Evolutionary conservation across 169 alveolate genomes (phyloP).

Genomic region (Plasmodium malariae): DNA sequence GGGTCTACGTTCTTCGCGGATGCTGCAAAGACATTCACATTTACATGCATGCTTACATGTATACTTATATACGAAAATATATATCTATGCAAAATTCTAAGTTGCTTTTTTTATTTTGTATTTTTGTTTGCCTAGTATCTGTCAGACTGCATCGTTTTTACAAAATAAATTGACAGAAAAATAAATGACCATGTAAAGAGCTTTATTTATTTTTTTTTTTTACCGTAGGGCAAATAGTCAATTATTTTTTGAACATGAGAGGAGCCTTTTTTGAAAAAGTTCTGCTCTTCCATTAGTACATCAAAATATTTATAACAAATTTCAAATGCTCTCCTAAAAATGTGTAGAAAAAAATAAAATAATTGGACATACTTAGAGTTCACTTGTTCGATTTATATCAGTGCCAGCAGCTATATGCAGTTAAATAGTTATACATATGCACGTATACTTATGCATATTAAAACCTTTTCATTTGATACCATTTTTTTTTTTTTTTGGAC

Average conservation of each 20-base stretch:
- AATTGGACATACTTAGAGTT: neutral
- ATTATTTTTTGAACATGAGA: constrained; percentile 61
- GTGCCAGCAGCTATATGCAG: neutral
- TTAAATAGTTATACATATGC: neutral
- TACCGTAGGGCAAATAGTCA: constrained; percentile 66
- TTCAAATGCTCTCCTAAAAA: constrained; percentile 78
- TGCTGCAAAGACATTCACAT: neutral
- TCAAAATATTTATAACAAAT: constrained; percentile 70
- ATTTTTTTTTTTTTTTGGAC: neutral
- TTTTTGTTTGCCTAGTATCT: too few relatives aligned
- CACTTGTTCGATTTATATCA: too few relatives aligned
- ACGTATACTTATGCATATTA: neutral
- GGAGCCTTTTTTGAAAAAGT: constrained; percentile 71
- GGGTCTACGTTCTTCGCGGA: constrained; percentile 41
- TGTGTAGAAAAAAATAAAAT: neutral
- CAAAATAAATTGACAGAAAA: too few relatives aligned
- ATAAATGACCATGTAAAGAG: neutral
- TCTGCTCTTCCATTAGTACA: constrained; percentile 76
- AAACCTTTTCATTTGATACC: neutral
- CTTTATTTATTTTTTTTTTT: neutral
- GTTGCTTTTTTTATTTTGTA: too few relatives aligned
- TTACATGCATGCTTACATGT: neutral
- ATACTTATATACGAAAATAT: too few relatives aligned
- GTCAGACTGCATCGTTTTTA: too few relatives aligned
- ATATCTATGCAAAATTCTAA: too few relatives aligned